phyloP scores from a whole-genome alignment of 352 stramenopile genomes.

The Phytopythium kandeliae region DNA sequence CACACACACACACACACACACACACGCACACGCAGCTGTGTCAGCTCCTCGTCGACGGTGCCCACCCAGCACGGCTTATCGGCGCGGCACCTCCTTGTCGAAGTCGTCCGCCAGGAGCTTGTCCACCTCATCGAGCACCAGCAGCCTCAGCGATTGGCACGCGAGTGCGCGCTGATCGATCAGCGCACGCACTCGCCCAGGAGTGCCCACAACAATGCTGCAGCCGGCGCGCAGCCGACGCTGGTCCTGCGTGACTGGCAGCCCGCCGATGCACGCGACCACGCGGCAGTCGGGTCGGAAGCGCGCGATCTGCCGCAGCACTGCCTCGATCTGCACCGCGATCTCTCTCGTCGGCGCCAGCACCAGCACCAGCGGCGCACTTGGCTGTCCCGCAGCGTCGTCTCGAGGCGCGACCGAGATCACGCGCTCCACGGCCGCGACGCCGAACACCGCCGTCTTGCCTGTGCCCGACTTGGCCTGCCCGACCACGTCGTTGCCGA shows the following conservation, averaged over 20 bases:
- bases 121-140: constrained; percentile 81
- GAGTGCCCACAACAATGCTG: constrained; percentile 67
- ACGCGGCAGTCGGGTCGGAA: constrained; percentile 33
- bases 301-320: constrained; percentile 46
- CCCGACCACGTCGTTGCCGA: constrained; percentile 73
- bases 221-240: constrained; percentile 26
- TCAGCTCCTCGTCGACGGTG: too few relatives aligned
- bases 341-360: constrained; percentile 78
- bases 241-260: constrained; percentile 49
- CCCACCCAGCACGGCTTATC: too few relatives aligned
- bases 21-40: too few relatives aligned
- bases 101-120: constrained; percentile 71
- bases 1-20: neutral
- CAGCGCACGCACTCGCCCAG: constrained; percentile 63
- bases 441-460: constrained; percentile 76
- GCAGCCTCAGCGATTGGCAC: constrained; percentile 42
- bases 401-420: constrained; percentile 23
- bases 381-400: neutral
- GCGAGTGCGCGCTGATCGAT: constrained; percentile 47
- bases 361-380: constrained; percentile 43
- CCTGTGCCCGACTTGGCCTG: constrained; percentile 82
- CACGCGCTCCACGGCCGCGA: constrained; percentile 57
- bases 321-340: constrained; percentile 64
- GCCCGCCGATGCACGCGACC: constrained; percentile 50
- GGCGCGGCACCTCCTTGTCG: constrained; percentile 37